Conservation (phyloP, 768 basidiomycete species). For the Rhodosporidiobolus sp. region DNA sequence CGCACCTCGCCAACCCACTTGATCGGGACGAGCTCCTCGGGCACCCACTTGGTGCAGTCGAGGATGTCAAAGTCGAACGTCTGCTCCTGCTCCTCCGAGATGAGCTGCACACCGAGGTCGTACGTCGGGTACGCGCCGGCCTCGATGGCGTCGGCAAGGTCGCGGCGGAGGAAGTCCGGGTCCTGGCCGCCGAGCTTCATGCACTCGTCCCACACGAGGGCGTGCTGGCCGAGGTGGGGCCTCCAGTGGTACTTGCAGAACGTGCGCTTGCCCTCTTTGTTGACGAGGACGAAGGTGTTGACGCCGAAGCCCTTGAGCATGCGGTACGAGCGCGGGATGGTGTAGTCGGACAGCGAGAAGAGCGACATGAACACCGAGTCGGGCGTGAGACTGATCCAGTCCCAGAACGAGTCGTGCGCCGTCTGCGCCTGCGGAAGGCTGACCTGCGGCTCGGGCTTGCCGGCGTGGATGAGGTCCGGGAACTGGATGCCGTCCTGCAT, state of each 20-base stretch:
- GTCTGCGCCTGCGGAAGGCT: slow-evolving; percentile 46
- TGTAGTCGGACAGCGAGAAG: slow-evolving; percentile 84
- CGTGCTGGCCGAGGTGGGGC: slow-evolving; percentile 71
- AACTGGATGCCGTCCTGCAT: slow-evolving; percentile 59
- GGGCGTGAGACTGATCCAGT: slow-evolving; percentile 56
- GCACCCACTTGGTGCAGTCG: slow-evolving; percentile 70
- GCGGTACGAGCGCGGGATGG: slow-evolving; percentile 75
- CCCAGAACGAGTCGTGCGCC: slow-evolving; percentile 82
- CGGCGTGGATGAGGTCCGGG: slow-evolving; percentile 78
- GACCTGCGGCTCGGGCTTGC: slow-evolving; percentile 20
- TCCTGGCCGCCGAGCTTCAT: slow-evolving; percentile 78
- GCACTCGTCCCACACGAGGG: slow-evolving; percentile 83
- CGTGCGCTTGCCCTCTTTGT: slow-evolving; percentile 61
- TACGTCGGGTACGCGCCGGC: slow-evolving; percentile 69
- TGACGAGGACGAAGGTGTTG: slow-evolving; percentile 76
- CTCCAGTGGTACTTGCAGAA: slow-evolving; percentile 89
- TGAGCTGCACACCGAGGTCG: slow-evolving; percentile 71
- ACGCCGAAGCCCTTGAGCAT: slow-evolving; percentile 80
- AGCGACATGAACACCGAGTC: slow-evolving; percentile 69
- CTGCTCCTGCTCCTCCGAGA: slow-evolving; percentile 72
- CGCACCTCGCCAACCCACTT: slow-evolving; percentile 59
- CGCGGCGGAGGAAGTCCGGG: slow-evolving; percentile 86
- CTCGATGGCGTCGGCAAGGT: slow-evolving; percentile 76
- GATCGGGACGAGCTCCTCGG: slow-evolving; percentile 73
- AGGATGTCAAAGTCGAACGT: slow-evolving; percentile 79